These are phyloP conservation scores for Fusarium setosum DNA, from an alignment of 2,329 filamentous ascomycete species.

Conservation along the genomic window DNA sequence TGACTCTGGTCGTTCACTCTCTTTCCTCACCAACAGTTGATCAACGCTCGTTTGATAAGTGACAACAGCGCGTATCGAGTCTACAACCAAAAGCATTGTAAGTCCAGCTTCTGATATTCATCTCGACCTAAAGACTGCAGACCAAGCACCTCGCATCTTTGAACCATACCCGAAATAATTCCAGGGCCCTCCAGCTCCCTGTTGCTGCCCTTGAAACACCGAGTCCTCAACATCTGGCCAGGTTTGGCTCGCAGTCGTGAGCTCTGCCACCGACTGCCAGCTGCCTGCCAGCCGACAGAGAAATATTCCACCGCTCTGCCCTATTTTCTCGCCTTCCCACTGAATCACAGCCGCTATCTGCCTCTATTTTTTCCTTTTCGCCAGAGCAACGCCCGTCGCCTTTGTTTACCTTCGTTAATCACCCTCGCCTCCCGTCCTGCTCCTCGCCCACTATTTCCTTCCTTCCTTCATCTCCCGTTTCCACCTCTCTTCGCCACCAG, in stretches of 20 bases:
- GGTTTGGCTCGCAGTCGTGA: conserved; percentile 4
- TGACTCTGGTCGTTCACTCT: conserved; percentile 3
- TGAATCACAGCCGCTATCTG: conserved; percentile 33
- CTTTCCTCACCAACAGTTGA: not conserved
- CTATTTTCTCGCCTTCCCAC: conserved; percentile 3
- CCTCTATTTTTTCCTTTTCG: not conserved
- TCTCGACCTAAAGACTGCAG: not conserved
- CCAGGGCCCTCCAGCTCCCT: not conserved
- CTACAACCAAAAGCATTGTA: conserved; percentile 1
- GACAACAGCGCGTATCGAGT: not conserved
- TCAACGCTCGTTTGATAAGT: conserved; percentile 13
- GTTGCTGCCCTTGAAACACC: no score
- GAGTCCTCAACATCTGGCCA: not conserved
- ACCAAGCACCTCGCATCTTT: not conserved
- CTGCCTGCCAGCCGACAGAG: conserved; percentile 18
- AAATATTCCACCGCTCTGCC: conserved; percentile 1
- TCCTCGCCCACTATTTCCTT: conserved; percentile 16
- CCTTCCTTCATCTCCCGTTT: conserved; percentile 23
- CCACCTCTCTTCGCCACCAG: conserved; percentile 13
- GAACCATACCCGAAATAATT: not conserved
- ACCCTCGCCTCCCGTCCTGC: not conserved
- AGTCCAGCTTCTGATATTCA: conserved; percentile 1
- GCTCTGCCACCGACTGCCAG: conserved; percentile 22
- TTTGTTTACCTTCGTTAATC: conserved; percentile 29
- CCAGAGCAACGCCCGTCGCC: not conserved